These are phyloP conservation scores for Naganishia friedmannii DNA, from an alignment of 768 basidiomycete genomes.

Conservation along the genomic window DNA sequence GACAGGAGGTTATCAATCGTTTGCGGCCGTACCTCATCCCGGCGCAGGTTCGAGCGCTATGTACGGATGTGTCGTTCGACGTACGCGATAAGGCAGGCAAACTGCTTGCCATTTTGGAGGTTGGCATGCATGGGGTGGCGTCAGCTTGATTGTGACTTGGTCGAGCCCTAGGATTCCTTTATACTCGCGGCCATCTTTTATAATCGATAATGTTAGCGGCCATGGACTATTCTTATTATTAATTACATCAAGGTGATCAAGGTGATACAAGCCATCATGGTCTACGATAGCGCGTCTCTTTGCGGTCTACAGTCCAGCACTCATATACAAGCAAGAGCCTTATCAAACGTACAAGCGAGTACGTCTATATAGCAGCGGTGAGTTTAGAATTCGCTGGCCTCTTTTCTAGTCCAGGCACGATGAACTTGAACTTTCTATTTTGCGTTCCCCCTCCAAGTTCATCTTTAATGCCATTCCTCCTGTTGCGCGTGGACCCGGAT, in stretches of 20 bases:
- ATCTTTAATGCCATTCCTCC: background rate
- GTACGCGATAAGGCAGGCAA: conserved; percentile 30
- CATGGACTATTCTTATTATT: background rate
- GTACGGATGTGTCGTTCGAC: conserved; percentile 29
- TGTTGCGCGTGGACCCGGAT: background rate
- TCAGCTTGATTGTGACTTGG: background rate
- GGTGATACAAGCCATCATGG: too few relatives aligned
- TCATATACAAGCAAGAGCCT: background rate
- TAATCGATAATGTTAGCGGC: background rate
- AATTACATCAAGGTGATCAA: background rate
- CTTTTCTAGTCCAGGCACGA: conserved; percentile 20
- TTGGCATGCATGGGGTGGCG: conserved; percentile 5
- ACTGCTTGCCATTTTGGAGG: conserved; percentile 28
- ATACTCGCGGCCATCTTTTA: background rate
- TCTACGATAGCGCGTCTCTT: too few relatives aligned
- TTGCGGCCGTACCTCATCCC: conserved; percentile 29
- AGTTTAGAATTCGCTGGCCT: conserved; percentile 7
- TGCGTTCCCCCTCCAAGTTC: background rate
- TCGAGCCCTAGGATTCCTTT: too few relatives aligned
- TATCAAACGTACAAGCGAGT: background rate
- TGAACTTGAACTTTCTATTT: conserved; percentile 10
- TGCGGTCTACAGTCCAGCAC: background rate
- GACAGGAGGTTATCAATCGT: conserved; percentile 28
- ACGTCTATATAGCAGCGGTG: background rate
- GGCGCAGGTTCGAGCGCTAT: conserved; percentile 6